Evolutionary conservation across 371 early-diverging fungal genomes (phyloP), one percentile per base, ranked within the genome.

Genomic region (Basidiobolus meristosporus): DNA sequence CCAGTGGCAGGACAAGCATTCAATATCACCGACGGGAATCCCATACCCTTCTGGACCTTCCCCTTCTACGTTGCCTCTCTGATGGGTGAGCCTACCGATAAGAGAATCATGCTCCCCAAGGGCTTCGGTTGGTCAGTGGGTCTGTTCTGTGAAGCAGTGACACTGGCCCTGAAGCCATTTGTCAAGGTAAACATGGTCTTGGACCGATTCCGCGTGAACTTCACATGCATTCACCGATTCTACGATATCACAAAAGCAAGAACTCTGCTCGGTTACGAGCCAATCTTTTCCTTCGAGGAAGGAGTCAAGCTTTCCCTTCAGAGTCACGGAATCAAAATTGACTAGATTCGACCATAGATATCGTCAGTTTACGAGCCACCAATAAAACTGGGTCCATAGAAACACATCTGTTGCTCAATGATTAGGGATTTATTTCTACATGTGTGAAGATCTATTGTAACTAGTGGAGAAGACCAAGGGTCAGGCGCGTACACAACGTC

Each of bases 41-140:
- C 91, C 19, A 68, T 82, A n/a, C 82, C 80, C 11, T 90, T 90
- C 62, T 91, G 90, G 88, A 83, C 87, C 48, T 75, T 87, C 44
- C 63, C 77, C 36, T 67, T 77, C 37, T 53, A 63, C 33, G 54
- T 78, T 16, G 76, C 77, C 77, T 56, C 58, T 3, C 58, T 60
- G 35, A 63, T 67, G 40, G 74, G 74, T 21, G 38, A 39, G 42
- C 28, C 53, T 51, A 31, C 54, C 57, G 49, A 62, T 57, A 31
- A 62, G 59, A 19, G 43, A 35, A 18, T 60, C 34, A 47, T 60
- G 14, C 40, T 78, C 1, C 61, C 68, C 15, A 58, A 54, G 23
- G 51, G 51, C 16, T 55, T 50, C 42, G 48, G 60, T 50, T 35
- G 57, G 45, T 39, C 60, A n/a, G 59, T 77, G 46, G 78, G 71